Conservation (phyloP, 768 basidiomycete genomes). For the Mycena vulgaris region DNA sequence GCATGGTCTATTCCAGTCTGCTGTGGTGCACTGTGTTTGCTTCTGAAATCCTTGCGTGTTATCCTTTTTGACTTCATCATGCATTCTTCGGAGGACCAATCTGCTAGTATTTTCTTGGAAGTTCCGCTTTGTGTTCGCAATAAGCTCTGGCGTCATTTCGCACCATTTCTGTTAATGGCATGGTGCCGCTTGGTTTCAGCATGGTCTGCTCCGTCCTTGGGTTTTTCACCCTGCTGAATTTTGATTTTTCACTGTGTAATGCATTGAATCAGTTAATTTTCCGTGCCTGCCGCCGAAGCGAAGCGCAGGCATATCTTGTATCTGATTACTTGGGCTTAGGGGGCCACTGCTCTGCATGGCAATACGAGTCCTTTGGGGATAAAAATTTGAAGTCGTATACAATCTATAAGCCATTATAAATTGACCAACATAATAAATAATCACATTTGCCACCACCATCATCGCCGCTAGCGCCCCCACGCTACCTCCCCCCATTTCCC, state of each 20-base stretch:
- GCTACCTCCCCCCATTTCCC: too few relatives aligned
- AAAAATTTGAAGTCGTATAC: too few relatives aligned
- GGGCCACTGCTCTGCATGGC: too few relatives aligned
- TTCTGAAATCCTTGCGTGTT: constrained; percentile 1
- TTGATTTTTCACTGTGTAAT: constrained; percentile 9
- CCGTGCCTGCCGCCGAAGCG: too few relatives aligned
- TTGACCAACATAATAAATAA: too few relatives aligned
- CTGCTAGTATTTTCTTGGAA: neutral
- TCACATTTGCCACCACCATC: too few relatives aligned
- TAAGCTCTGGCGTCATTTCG: neutral
- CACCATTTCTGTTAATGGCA: constrained; percentile 4
- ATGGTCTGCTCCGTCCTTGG: constrained; percentile 1
- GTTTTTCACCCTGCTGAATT: neutral
- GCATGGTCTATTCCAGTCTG: constrained; percentile 3
- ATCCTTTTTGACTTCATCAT: neutral
- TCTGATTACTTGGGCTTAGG: too few relatives aligned
- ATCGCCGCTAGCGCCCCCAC: too few relatives aligned
- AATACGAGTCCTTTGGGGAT: too few relatives aligned
- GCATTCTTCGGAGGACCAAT: neutral
- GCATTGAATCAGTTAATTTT: too few relatives aligned
- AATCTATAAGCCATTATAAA: too few relatives aligned
- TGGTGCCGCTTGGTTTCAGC: constrained; percentile 4
- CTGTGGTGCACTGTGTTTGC: neutral
- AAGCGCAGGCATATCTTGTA: too few relatives aligned
- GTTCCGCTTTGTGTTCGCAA: neutral